These are phyloP conservation scores for Phaeosphaeriaceae sp. DNA, from an alignment of 2,329 filamentous ascomycete genomes.

Conservation along the genomic window DNA sequence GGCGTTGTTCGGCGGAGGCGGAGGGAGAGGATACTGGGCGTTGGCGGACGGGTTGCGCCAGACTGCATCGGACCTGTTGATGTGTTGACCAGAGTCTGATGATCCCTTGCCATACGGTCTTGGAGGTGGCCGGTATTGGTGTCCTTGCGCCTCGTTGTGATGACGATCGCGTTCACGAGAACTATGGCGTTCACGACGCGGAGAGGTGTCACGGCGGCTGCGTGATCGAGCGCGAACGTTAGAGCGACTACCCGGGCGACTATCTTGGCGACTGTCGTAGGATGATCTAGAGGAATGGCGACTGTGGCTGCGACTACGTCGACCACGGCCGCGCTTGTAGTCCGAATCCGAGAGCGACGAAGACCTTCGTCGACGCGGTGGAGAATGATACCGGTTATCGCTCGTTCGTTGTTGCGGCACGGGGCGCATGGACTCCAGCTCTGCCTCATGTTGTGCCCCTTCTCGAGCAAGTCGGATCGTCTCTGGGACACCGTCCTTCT, in stretches of 20 bases:
- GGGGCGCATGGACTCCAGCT: constrained; percentile 6
- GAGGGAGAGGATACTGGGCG: constrained; percentile 11
- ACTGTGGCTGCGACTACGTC: constrained; percentile 19
- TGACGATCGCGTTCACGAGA: constrained; percentile 14
- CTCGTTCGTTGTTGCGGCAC: constrained; percentile 13
- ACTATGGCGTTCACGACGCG: constrained; percentile 10
- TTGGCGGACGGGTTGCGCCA: constrained; percentile 9
- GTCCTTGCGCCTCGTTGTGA: constrained; percentile 12
- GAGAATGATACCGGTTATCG: constrained; percentile 13
- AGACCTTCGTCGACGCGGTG: constrained; percentile 18
- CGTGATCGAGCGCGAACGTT: constrained; percentile 17
- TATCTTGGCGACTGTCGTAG: constrained; percentile 15
- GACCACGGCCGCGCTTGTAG: constrained; percentile 14
- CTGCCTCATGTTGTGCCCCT: constrained; percentile 23
- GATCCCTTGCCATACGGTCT: constrained; percentile 11
- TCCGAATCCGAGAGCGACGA: constrained; percentile 25
- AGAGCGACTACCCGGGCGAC: constrained; percentile 13
- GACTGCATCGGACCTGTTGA: constrained; percentile 12
- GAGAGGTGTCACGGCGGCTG: constrained; percentile 19
- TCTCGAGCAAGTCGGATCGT: constrained; percentile 30
- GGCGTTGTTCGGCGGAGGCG: constrained; percentile 8
- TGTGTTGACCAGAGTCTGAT: constrained; percentile 16
- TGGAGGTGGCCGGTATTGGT: constrained; percentile 15
- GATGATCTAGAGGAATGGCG: constrained; percentile 23
- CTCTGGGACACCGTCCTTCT: constrained; percentile 45